Evolutionary conservation across 805 yeast species (phyloP).

Genomic region (Ogataea saltuana): DNA sequence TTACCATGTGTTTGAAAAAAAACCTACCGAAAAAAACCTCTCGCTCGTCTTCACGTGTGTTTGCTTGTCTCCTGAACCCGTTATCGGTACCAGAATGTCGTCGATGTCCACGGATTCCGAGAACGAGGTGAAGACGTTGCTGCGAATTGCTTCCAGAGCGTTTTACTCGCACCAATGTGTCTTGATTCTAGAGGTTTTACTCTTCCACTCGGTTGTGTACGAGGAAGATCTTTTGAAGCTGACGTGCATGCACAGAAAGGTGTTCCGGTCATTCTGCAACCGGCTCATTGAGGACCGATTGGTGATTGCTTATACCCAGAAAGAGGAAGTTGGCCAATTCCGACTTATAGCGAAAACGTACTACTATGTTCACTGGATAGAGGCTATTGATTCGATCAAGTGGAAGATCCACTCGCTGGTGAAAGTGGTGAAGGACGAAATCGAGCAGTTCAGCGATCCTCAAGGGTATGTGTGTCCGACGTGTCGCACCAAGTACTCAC

Average conservation of each 20-base stretch:
- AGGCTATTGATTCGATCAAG: slow-evolving; percentile 92
- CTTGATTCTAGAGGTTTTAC: slow-evolving; percentile 80
- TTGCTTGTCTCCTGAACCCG: background rate
- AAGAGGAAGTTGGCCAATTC: slow-evolving; percentile 63
- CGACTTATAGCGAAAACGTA: slow-evolving; percentile 79
- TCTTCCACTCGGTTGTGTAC: slow-evolving; percentile 84
- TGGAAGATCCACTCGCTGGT: slow-evolving; percentile 94
- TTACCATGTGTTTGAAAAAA: no score
- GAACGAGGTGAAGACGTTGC: slow-evolving; percentile 39
- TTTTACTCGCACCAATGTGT: slow-evolving; percentile 86
- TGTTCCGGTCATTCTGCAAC: slow-evolving; percentile 78
- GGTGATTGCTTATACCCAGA: slow-evolving; percentile 67
- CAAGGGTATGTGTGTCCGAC: slow-evolving; percentile 92
- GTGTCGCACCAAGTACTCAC: slow-evolving; percentile 78
- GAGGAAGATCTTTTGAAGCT: slow-evolving; percentile 88
- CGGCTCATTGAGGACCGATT: slow-evolving; percentile 82
- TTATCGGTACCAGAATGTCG: slow-evolving; percentile 9
- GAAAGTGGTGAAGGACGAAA: slow-evolving; percentile 72
- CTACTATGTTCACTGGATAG: slow-evolving; percentile 78
- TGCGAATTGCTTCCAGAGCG: slow-evolving; percentile 81
- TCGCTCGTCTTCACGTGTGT: background rate
- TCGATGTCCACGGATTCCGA: slow-evolving; percentile 20
- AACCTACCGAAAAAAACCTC: background rate
- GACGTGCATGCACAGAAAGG: slow-evolving; percentile 82
- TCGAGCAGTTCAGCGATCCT: slow-evolving; percentile 83